Evolutionary conservation across 148 eudicot genomes (phyloP), one percentile per base, ranked within the genome.

Genomic region (Vaccinium darrowii): DNA sequence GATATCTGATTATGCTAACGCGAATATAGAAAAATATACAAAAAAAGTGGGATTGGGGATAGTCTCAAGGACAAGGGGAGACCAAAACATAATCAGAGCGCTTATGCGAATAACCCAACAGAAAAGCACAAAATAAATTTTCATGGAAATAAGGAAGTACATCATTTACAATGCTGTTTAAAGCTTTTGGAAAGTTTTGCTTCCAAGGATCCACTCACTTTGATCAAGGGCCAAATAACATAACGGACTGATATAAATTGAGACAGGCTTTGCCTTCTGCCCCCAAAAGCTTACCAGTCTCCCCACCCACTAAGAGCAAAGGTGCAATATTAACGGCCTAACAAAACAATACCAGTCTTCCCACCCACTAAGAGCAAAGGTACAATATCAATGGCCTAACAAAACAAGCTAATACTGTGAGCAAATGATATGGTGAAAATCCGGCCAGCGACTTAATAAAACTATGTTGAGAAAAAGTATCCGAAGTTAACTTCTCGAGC

Each of bases 101-200:
- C 54, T 76, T 10, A 76, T n/a, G 4, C 3, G 23, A 76, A 51
- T 77, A 50, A 77, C 58, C 80, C 80, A 77, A 77, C 8, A 77
- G 30, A 4, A 77, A 51, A 50, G 33, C 27, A 50, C 33, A 77
- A n/a, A 12, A 21, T 23, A 50, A 3, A 50, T 77, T 27, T 77
- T 19, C 3, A 19, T 76, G 56, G 19, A 23, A 51, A 50, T 51
- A 50, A 10, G 8, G 36, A 13, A 36, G 4, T 21, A 21, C 50
- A 30, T 69, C 30, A 51, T 5, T 36, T 51, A 75, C 78, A 75
- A 43, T 75, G 53, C 30, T 49, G 56, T 76, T 76, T 49, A 49
- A 76, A 11, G 27, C 49, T 76, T 76, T 49, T n/a, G 56, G 58
- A 23, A 65, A 65, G 30, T 23, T 65, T 21, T 43, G 51, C 11